Evolutionary conservation across 1,284 basidiomycete genomes (phyloP).

Genomic region (Heterobasidion irregulare): DNA sequence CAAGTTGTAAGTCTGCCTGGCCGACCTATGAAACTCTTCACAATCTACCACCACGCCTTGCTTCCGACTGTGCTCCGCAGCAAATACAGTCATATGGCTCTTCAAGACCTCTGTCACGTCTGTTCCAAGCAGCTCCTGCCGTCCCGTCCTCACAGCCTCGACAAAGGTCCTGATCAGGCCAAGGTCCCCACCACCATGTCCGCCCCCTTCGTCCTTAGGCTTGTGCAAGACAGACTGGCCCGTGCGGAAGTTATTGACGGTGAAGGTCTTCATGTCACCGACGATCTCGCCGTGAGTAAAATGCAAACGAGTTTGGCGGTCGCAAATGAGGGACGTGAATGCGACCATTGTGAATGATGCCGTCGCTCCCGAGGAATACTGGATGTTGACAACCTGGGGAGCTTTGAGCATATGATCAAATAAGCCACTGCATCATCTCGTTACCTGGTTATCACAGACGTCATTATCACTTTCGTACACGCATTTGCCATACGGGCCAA

Average conservation of each 20-base stretch:
- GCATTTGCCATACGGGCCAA: slow-evolving; percentile 72
- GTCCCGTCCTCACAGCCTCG: slow-evolving; percentile 54
- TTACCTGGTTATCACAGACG: slow-evolving; percentile 68
- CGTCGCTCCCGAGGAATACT: slow-evolving; percentile 71
- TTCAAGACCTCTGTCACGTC: slow-evolving; percentile 60
- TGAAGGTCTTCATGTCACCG: slow-evolving; percentile 72
- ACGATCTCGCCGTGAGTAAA: slow-evolving; percentile 79
- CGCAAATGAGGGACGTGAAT: slow-evolving; percentile 60
- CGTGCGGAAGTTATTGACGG: slow-evolving; percentile 71
- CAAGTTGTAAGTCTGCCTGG: slow-evolving; percentile 22
- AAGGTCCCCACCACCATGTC: slow-evolving; percentile 76
- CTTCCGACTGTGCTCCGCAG: slow-evolving; percentile 68
- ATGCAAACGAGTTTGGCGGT: slow-evolving; percentile 70
- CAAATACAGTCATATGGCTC: slow-evolving; percentile 79
- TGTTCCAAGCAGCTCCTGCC: slow-evolving; percentile 60
- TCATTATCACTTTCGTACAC: slow-evolving; percentile 81
- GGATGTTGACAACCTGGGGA: slow-evolving; percentile 65
- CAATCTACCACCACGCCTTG: slow-evolving; percentile 63
- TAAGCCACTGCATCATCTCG: too few relatives aligned
- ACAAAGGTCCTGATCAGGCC: slow-evolving; percentile 69
- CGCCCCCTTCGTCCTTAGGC: slow-evolving; percentile 54
- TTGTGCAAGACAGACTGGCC: slow-evolving; percentile 33
- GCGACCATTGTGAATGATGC: slow-evolving; percentile 82
- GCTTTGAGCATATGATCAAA: not conserved
- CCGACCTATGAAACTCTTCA: slow-evolving; percentile 45